phyloP scores from a whole-genome alignment of 306 rosid genomes.

The Coriaria nepalensis region DNA sequence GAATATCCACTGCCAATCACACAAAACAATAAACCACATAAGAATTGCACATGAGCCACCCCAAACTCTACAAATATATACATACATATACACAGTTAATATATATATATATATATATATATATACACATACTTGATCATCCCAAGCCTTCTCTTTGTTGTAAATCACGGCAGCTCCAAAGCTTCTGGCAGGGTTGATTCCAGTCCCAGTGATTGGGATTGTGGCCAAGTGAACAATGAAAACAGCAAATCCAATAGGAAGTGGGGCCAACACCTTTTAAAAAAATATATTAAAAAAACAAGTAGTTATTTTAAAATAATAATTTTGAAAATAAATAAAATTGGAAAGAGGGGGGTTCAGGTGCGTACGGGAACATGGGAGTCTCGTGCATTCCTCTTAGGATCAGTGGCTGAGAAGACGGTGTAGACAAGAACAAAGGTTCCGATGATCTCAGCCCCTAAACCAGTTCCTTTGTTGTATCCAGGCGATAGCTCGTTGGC shows the following conservation, averaged over 20 bases:
- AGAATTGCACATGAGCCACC: not conserved
- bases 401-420: constrained; percentile 94
- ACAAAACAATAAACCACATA: not conserved
- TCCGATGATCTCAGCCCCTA: constrained; percentile 91
- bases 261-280: constrained; percentile 79
- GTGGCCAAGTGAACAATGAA: constrained; percentile 97
- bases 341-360: not conserved
- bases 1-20: constrained; percentile 61
- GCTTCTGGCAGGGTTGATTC: constrained; percentile 93
- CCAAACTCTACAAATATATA: no score
- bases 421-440: constrained; percentile 97
- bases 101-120: not conserved
- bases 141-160: constrained; percentile 62
- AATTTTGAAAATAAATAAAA: not conserved
- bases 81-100: not conserved
- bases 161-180: constrained; percentile 88
- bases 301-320: not conserved
- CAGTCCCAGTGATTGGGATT: constrained; percentile 86
- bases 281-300: not conserved
- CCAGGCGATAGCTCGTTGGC: constrained; percentile 33
- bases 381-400: constrained; percentile 84
- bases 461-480: constrained; percentile 62
- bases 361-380: constrained; percentile 84
- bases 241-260: constrained; percentile 90
- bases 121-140: constrained; percentile 46